Conservation (phyloP, 768 basidiomycete species). For the Serendipita sp. region DNA sequence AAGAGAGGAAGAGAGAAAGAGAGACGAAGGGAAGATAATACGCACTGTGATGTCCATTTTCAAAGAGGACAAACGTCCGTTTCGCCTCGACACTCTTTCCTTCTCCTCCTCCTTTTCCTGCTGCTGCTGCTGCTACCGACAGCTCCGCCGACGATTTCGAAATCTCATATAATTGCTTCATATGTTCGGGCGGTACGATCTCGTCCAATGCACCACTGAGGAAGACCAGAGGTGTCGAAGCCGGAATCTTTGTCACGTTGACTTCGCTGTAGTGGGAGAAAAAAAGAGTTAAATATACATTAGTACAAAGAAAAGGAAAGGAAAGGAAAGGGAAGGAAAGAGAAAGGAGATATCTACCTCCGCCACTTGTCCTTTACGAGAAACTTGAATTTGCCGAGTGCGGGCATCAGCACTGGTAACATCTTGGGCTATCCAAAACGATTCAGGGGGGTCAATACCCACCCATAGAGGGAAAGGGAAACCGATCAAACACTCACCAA, state of each 20-base stretch:
- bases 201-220: slow-evolving; percentile 25
- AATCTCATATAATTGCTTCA: slow-evolving; percentile 17
- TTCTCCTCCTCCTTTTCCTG: neutral
- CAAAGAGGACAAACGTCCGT: slow-evolving; percentile 20
- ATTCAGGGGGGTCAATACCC: too few relatives aligned
- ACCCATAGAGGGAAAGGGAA: neutral
- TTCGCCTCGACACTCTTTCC: slow-evolving; percentile 8
- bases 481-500: slow-evolving; percentile 14
- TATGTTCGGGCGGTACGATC: slow-evolving; percentile 25
- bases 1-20: neutral
- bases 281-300: neutral
- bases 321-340: neutral
- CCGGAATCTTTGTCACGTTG: slow-evolving; percentile 19
- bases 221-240: slow-evolving; percentile 23
- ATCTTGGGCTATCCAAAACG: slow-evolving; percentile 16
- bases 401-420: slow-evolving; percentile 24
- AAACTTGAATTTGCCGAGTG: slow-evolving; percentile 21
- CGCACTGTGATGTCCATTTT: slow-evolving; percentile 22
- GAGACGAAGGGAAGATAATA: neutral
- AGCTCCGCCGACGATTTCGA: slow-evolving; percentile 7
- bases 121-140: slow-evolving; percentile 8
- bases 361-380: slow-evolving; percentile 13
- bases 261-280: slow-evolving; percentile 18
- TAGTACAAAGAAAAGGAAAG: slow-evolving; percentile 17
- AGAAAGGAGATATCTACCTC: neutral